Conservation (phyloP, 2,329 filamentous ascomycete species). For the Neodidymelliopsis sp. region DNA sequence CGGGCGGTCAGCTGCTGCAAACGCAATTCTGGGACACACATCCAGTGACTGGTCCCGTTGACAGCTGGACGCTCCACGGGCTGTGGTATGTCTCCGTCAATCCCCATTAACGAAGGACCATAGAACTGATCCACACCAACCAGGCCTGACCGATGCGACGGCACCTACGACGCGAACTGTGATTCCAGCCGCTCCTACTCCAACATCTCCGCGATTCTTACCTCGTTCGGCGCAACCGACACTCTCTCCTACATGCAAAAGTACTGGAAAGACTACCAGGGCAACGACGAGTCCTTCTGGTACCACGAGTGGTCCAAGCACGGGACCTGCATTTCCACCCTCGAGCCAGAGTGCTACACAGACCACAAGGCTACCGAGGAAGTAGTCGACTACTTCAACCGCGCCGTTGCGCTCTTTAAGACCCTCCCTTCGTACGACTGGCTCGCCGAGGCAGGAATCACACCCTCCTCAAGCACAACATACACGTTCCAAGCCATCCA, state of each 20-base stretch:
- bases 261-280: conserved; percentile 75
- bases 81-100: conserved; percentile 60
- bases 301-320: conserved; percentile 76
- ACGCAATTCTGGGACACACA: conserved; percentile 81
- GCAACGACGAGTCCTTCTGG: conserved; percentile 71
- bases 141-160: conserved; percentile 67
- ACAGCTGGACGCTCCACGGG: conserved; percentile 79
- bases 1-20: conserved; percentile 73
- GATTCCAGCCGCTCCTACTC: conserved; percentile 67
- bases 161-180: conserved; percentile 72
- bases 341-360: conserved; percentile 69
- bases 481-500: conserved; percentile 68
- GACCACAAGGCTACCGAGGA: conserved; percentile 66
- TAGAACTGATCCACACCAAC: background rate
- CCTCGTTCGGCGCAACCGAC: conserved; percentile 60
- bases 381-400: conserved; percentile 73
- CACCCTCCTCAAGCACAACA: conserved; percentile 61
- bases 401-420: conserved; percentile 71
- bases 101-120: too few species aligned
- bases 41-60: conserved; percentile 68
- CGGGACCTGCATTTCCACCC: conserved; percentile 75
- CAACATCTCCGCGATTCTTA: conserved; percentile 70
- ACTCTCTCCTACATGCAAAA: conserved; percentile 71
- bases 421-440: conserved; percentile 69
- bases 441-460: conserved; percentile 68